Percentiles rank a stretch among this genome's conserved stretches.
Evolutionary conservation across 2,329 filamentous ascomycete genomes (phyloP).

Genomic region (Fusarium sp.): DNA sequence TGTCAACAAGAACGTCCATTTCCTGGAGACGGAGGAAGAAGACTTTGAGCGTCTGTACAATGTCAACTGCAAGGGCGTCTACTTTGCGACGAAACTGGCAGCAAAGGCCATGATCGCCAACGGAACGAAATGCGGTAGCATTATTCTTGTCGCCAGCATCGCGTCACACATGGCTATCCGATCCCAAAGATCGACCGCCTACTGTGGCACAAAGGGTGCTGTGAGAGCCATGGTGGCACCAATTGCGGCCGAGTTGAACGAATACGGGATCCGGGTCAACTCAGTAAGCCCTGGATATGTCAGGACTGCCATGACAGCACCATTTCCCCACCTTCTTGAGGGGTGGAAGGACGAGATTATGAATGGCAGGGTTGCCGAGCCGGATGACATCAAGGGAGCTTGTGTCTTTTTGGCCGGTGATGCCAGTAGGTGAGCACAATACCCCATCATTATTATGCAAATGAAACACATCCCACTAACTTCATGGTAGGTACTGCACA

Average conservation of each 20-base stretch:
- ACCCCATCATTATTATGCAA: background rate
- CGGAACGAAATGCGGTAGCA: slow-evolving; percentile 65
- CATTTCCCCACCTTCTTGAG: slow-evolving; percentile 63
- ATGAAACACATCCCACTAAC: background rate
- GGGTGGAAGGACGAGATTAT: slow-evolving; percentile 66
- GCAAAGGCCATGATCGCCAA: slow-evolving; percentile 67
- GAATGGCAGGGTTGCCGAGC: slow-evolving; percentile 62
- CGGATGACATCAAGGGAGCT: slow-evolving; percentile 65
- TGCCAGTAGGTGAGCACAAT: slow-evolving; percentile 58
- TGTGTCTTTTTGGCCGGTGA: slow-evolving; percentile 65
- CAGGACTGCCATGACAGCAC: slow-evolving; percentile 61
- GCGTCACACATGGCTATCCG: slow-evolving; percentile 67
- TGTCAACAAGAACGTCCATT: slow-evolving; percentile 71
- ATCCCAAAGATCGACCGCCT: slow-evolving; percentile 60
- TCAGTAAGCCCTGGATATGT: slow-evolving; percentile 63
- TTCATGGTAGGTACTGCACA: slow-evolving; percentile 52
- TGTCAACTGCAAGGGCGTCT: slow-evolving; percentile 78
- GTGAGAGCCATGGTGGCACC: slow-evolving; percentile 47
- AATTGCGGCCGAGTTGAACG: slow-evolving; percentile 46
- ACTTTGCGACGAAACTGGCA: slow-evolving; percentile 68
- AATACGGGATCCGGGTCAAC: slow-evolving; percentile 63
- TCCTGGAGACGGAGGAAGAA: slow-evolving; percentile 72
- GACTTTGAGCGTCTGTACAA: slow-evolving; percentile 76
- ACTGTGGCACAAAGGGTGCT: slow-evolving; percentile 48
- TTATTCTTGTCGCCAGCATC: slow-evolving; percentile 69